Base-by-base conservation (phyloP, 192 early-diverging fungal genomes). In the Chytriomyces confervae region DNA sequence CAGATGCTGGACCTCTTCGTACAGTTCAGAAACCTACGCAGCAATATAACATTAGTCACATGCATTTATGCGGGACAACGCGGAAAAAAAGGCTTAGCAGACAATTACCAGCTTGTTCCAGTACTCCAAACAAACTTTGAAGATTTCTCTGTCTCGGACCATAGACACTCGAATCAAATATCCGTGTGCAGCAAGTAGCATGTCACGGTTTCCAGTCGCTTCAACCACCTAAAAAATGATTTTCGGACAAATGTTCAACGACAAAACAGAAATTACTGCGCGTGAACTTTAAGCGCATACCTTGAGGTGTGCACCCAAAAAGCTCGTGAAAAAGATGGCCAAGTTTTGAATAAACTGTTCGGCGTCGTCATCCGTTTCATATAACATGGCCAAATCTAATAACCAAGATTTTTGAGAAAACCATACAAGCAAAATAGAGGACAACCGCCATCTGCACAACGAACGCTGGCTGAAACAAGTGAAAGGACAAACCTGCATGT, bases 71-170 rank as follows among this genome's bases (percentile, higher is more conserved):
- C 49, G 5, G n/a, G 5, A 6, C 45, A 50, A 75, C 10, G 20
- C 0, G 53, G 51, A 16, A 75, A 72, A 50, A 27, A 2, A 80
- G 3, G 24, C 23, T 13, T 63, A 68, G 80, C 75, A 92, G 36
- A 36, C 1, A 36, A 36, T 36, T 36, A 36, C 96, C 80, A 98
- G 85, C 67, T 95, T 92, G 50, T 91, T 90, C 96, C 97, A 99
- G 84, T 99, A 99, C 81, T 98, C 98, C 62, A 99, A 85, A 78
- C 95, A 96, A 49, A 95, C 92, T 86, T 98, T 98, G 89, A 98
- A 98, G 60, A 99, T 88, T 81, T 99, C 98, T 65, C 96, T 93
- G 80, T 98, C 97, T 69, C 95, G 90, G 29, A 99, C 95, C 61
- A 91, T 86, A 1, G 97, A 95, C 43, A 98, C 94, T 68, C 91